Conservation (phyloP, 1,284 basidiomycete genomes). For the Melanopsichium pennsylvanicum region DNA sequence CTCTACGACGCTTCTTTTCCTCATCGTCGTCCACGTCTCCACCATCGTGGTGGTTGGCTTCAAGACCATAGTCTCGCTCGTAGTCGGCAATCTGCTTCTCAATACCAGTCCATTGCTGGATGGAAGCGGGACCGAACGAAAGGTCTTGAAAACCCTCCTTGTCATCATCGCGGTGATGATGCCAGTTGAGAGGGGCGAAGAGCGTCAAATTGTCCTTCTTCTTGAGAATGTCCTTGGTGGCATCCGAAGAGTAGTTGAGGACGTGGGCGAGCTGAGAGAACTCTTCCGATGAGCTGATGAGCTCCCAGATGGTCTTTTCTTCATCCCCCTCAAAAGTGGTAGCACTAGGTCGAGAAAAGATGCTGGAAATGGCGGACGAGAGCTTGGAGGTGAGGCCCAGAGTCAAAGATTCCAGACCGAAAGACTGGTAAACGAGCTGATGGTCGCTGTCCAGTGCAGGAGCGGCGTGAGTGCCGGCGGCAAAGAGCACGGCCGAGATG, state of each 20-base stretch:
- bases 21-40: slow-evolving; percentile 67
- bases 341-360: slow-evolving; percentile 1
- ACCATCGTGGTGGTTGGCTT: slow-evolving; percentile 2
- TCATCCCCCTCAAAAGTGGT: slow-evolving; percentile 5
- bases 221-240: slow-evolving; percentile 50
- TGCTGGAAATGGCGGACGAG: slow-evolving; percentile 12
- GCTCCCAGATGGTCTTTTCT: slow-evolving; percentile 48
- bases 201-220: slow-evolving; percentile 45
- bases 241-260: slow-evolving; percentile 53
- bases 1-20: slow-evolving; percentile 70
- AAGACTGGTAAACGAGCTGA: slow-evolving; percentile 18
- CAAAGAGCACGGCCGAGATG: slow-evolving; percentile 13
- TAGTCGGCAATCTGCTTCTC: slow-evolving; percentile 35
- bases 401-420: slow-evolving; percentile 19
- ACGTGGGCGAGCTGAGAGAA: slow-evolving; percentile 51
- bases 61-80: slow-evolving; percentile 16
- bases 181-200: slow-evolving; percentile 57
- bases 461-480: slow-evolving; percentile 10
- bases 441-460: slow-evolving; percentile 22
- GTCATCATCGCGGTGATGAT: slow-evolving; percentile 32
- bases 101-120: slow-evolving; percentile 35
- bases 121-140: slow-evolving; percentile 27
- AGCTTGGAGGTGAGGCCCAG: slow-evolving; percentile 31
- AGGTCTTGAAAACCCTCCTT: slow-evolving; percentile 11
- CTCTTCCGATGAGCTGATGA: slow-evolving; percentile 43